Conservation (phyloP, 2,329 filamentous ascomycete genomes). For the Davidsoniella virescens region DNA sequence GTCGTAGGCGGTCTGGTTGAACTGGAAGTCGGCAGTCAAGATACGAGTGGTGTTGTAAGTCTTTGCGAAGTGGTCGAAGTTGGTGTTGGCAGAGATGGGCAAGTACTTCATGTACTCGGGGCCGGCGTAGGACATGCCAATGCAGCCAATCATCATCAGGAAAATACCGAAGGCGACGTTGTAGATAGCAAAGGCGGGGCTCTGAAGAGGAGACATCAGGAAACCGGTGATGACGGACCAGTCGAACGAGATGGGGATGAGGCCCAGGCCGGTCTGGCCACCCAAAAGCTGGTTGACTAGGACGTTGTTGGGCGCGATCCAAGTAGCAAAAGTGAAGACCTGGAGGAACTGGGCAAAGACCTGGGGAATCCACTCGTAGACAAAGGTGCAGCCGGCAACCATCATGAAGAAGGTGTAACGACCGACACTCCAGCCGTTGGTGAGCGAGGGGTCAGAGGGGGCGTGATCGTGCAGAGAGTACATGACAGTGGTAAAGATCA, state of each 20-base stretch:
- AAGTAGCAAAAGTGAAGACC: slow-evolving; percentile 46
- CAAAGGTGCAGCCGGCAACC: slow-evolving; percentile 32
- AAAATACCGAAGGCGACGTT: slow-evolving; percentile 38
- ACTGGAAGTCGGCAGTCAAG: slow-evolving; percentile 35
- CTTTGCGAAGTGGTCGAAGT: slow-evolving; percentile 46
- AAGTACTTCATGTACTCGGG: slow-evolving; percentile 43
- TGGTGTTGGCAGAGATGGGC: slow-evolving; percentile 38
- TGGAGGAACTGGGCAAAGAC: slow-evolving; percentile 32
- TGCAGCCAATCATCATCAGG: slow-evolving; percentile 41
- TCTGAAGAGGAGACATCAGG: slow-evolving; percentile 31
- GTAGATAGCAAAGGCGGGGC: slow-evolving; percentile 38
- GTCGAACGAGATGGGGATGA: slow-evolving; percentile 45
- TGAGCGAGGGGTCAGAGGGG: slow-evolving; percentile 30
- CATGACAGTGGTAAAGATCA: slow-evolving; percentile 38
- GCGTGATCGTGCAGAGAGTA: slow-evolving; percentile 31
- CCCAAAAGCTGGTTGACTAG: slow-evolving; percentile 49
- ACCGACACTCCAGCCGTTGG: slow-evolving; percentile 46
- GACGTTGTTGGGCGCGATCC: slow-evolving; percentile 42
- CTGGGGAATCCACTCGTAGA: slow-evolving; percentile 39
- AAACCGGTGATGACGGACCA: slow-evolving; percentile 33
- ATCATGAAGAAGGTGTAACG: slow-evolving; percentile 47
- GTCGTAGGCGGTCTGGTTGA: slow-evolving; percentile 44
- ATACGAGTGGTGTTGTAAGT: slow-evolving; percentile 46
- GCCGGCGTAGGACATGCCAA: slow-evolving; percentile 41
- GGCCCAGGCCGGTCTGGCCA: slow-evolving; percentile 38